These are phyloP conservation scores for Solanum clarkiae DNA, from an alignment of 257 asterid species.

Conservation along the genomic window DNA sequence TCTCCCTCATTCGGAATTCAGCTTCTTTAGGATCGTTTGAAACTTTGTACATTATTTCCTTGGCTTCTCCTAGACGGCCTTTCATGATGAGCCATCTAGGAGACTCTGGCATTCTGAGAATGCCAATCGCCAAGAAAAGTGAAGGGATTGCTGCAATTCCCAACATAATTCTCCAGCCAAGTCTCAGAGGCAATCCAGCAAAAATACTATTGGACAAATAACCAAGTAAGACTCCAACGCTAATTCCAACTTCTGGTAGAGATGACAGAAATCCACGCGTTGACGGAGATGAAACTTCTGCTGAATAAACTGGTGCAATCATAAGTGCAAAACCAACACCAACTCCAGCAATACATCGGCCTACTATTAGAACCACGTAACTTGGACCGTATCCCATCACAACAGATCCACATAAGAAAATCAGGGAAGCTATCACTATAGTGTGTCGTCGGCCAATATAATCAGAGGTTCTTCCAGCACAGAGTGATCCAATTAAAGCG, in stretches of 20 bases:
- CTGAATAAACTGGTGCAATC: conserved; percentile 79
- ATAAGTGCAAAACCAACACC: conserved; percentile 83
- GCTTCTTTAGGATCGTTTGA: conserved; percentile 40
- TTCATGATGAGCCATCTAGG: conserved; percentile 66
- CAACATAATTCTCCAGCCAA: conserved; percentile 70
- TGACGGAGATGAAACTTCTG: conserved; percentile 57
- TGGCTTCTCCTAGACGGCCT: conserved; percentile 45
- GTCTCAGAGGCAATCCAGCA: conserved; percentile 14
- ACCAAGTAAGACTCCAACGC: conserved; percentile 47
- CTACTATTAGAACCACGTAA: conserved; percentile 32
- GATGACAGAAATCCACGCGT: conserved; percentile 59
- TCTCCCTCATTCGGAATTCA: conserved; percentile 27
- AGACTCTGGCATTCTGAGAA: conserved; percentile 58
- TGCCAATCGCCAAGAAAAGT: conserved; percentile 34
- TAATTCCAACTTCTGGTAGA: conserved; percentile 62
- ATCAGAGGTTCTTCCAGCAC: conserved; percentile 64
- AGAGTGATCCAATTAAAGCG: conserved; percentile 48
- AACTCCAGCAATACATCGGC: conserved; percentile 51
- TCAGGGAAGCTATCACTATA: conserved; percentile 32
- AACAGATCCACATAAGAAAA: conserved; percentile 53
- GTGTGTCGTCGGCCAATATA: conserved; percentile 54
- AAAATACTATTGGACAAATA: conserved; percentile 44
- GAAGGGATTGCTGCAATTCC: conserved; percentile 65
- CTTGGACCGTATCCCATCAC: conserved; percentile 58
- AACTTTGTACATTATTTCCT: conserved; percentile 30